phyloP scores from a whole-genome alignment of 441 rosid species.

The Euphorbia schlechtendalii region DNA sequence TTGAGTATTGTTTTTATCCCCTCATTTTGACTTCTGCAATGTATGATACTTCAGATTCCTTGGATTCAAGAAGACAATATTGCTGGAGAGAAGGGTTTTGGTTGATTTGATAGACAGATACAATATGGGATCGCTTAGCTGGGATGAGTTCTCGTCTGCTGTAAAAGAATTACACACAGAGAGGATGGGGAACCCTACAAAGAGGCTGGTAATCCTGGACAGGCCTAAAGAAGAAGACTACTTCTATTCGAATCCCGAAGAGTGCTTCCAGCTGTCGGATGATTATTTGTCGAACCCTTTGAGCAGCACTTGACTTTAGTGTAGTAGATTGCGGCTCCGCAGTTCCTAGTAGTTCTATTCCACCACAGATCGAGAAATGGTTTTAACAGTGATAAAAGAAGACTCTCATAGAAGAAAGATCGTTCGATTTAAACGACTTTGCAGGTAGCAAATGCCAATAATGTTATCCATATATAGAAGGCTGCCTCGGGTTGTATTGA shows the following conservation, averaged over 20 bases:
- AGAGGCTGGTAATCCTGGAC: constrained; percentile 56
- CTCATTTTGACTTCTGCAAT: too few species aligned
- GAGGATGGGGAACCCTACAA: constrained; percentile 57
- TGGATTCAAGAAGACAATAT: constrained; percentile 74
- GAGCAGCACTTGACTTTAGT: too few species aligned
- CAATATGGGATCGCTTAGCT: constrained; percentile 45
- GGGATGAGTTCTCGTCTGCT: constrained; percentile 70
- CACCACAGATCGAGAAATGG: constrained; percentile 22
- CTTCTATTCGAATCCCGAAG: constrained; percentile 84
- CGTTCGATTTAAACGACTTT: too few species aligned
- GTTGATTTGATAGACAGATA: constrained; percentile 72
- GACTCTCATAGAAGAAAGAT: too few species aligned
- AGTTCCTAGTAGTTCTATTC: too few species aligned
- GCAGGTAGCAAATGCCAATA: too few species aligned
- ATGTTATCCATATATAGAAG: too few species aligned
- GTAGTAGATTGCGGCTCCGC: too few species aligned
- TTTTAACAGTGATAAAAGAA: too few species aligned
- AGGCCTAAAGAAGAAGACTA: constrained; percentile 89
- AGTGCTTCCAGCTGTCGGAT: constrained; percentile 51
- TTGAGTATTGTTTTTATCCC: too few species aligned
- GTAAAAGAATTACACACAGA: constrained; percentile 58
- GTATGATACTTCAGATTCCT: constrained; percentile 54
- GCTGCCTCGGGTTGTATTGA: too few species aligned
- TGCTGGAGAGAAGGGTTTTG: constrained; percentile 61
- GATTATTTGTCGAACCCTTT: constrained; percentile 23